Evolutionary conservation across 2,329 filamentous ascomycete genomes (phyloP), one percentile per base, ranked within the genome.

Genomic region (Aspergillus sp.): DNA sequence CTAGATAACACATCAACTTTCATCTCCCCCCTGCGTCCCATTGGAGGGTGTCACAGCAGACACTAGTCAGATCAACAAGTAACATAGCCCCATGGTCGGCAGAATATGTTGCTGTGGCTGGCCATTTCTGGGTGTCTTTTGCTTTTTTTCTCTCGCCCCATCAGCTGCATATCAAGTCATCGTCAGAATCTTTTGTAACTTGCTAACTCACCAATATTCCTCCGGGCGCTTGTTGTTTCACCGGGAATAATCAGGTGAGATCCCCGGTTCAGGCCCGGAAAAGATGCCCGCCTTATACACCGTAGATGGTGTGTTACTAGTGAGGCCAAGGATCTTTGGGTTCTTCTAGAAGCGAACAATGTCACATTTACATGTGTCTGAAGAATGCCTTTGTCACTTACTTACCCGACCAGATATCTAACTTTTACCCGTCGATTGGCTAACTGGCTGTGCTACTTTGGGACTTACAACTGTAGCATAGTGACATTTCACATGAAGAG

Each of bases 161-260:
- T 19, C 38, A 32, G 25, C 52, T 55, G 52, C 52, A 55, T 36
- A 45, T 55, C 10, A 38, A 30, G 52, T 55, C 52, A 55, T 55
- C 38, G 19, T 15, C 38, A 5, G 9, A 15, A 13, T 30, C 52
- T 23, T 15, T 5, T 25, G 45, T 36, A 36, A 36, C 32, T 36
- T 36, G 32, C 12, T 13, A 36, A 36, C 32, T 36, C 10, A 36
- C 32, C 32, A 36, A 6, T 36, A 36, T 36, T 36, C 32, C 32
- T 36, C 32, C 32, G 32, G 32, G 15, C 5, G 4, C 32, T 36
- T 12, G 32, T 30, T 49, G 23, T 30, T 30, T 17, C 45, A 49
- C 45, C 25, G 45, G 45, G 45, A 9, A 6, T 7, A 43, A n/a
- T 49, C 45, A 49, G 45, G 21, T 30, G 45, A 30, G 25, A 15